Evolutionary conservation across 768 basidiomycete species (phyloP).

Genomic region (Boletus tylopilopsis): DNA sequence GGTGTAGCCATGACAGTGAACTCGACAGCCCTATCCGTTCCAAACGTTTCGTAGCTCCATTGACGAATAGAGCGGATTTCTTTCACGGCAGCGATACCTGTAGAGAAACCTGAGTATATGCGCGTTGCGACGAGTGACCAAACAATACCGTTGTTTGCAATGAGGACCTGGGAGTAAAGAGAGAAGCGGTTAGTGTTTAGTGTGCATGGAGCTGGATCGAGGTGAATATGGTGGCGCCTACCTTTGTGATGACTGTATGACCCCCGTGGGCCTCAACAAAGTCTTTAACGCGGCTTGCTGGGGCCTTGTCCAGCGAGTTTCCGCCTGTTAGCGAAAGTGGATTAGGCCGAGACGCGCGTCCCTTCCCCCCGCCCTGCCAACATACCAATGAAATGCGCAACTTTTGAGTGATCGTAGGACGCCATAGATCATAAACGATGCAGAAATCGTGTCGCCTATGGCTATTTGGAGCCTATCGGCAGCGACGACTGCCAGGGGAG

Average conservation of each 20-base stretch:
- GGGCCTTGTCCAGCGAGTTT: conserved; percentile 84
- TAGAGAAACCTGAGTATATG: conserved; percentile 22
- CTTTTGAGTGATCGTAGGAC: conserved; percentile 54
- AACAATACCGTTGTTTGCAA: conserved; percentile 89
- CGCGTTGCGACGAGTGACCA: not conserved
- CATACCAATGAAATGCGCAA: conserved; percentile 62
- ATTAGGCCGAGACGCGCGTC: conserved; percentile 11
- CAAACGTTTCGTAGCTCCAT: conserved; percentile 99
- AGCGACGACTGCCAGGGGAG: conserved; percentile 5
- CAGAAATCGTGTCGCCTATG: conserved; percentile 9
- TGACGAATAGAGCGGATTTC: conserved; percentile 98
- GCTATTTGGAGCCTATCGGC: conserved; percentile 5
- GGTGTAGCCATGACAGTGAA: conserved; percentile 99
- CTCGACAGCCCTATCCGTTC: conserved; percentile 91
- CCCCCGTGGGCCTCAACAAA: conserved; percentile 91
- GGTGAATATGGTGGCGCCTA: conserved; percentile 34
- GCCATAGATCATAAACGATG: conserved; percentile 21
- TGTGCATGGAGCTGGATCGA: not conserved
- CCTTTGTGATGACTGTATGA: conserved; percentile 98
- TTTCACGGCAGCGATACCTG: conserved; percentile 97
- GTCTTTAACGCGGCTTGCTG: conserved; percentile 75
- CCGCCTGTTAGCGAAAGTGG: conserved; percentile 60
- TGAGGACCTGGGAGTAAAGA: conserved; percentile 67
- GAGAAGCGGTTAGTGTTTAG: conserved; percentile 5
- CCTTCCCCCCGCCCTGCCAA: not conserved